Evolutionary conservation across 2,329 filamentous ascomycete genomes (phyloP).

Genomic region (Colletotrichum karsti): DNA sequence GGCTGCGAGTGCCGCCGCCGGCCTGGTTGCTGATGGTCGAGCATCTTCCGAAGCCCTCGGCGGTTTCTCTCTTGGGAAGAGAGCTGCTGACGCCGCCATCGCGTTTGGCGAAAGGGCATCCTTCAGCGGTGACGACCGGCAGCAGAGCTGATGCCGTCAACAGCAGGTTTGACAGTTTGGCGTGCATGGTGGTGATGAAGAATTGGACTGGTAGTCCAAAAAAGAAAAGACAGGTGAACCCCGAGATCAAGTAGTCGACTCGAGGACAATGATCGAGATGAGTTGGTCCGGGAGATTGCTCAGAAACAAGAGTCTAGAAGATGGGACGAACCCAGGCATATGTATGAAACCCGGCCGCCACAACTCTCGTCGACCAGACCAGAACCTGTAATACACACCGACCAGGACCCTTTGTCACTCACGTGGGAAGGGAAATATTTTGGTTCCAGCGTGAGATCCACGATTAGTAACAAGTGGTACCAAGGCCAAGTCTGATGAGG

Average conservation of each 20-base stretch:
- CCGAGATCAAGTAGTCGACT: not conserved
- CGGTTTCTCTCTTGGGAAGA: slow-evolving; percentile 12
- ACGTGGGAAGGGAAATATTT: not conserved
- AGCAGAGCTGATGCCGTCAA: slow-evolving; percentile 15
- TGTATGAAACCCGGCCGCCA: slow-evolving; percentile 8
- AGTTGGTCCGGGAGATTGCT: slow-evolving; percentile 2
- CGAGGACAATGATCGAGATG: not conserved
- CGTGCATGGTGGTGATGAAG: slow-evolving; percentile 8
- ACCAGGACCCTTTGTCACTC: not conserved
- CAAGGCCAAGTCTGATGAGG: not conserved
- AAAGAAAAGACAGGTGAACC: not conserved
- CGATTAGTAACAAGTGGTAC: slow-evolving; percentile 1
- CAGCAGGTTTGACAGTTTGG: slow-evolving; percentile 20
- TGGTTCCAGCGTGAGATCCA: not conserved
- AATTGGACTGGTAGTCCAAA: not conserved
- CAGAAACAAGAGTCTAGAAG: not conserved
- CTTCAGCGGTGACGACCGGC: slow-evolving; percentile 8
- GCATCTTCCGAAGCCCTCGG: slow-evolving; percentile 13
- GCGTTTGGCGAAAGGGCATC: slow-evolving; percentile 23
- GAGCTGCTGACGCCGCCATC: slow-evolving; percentile 15
- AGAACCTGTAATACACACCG: not conserved
- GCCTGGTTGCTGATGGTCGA: slow-evolving; percentile 45
- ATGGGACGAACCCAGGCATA: slow-evolving; percentile 26
- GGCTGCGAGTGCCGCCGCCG: slow-evolving; percentile 73
- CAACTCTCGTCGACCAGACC: not conserved